A percentile compares a stretch with the other conserved stretches of the same genome.
Conservation (phyloP, 2,329 filamentous ascomycete species). For the Aspergillus candidus region DNA sequence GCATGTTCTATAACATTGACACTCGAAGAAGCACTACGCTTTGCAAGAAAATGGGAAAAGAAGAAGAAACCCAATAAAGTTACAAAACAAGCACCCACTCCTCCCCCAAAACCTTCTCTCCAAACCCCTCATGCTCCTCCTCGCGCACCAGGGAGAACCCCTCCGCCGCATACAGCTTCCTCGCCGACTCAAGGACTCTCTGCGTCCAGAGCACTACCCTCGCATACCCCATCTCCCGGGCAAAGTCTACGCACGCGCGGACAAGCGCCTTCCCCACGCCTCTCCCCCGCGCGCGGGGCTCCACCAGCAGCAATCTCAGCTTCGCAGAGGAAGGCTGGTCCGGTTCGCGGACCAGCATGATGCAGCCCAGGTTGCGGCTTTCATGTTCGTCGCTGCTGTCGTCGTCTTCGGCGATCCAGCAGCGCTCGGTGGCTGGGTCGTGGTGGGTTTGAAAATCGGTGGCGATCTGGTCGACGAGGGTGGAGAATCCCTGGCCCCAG, state of each 20-base stretch:
- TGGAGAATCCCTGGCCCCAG: slow-evolving; percentile 17
- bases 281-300: slow-evolving; percentile 18
- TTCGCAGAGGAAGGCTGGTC: slow-evolving; percentile 13
- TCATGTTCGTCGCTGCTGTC: not conserved
- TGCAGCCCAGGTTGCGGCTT: slow-evolving; percentile 14
- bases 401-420: slow-evolving; percentile 22
- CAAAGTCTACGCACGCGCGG: slow-evolving; percentile 17
- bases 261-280: slow-evolving; percentile 18
- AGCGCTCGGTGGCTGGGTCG: slow-evolving; percentile 17
- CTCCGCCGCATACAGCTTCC: slow-evolving; percentile 18
- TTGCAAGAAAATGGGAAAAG: no score
- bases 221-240: slow-evolving; percentile 16
- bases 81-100: slow-evolving; percentile 18
- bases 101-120: slow-evolving; percentile 16
- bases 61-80: no score
- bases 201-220: slow-evolving; percentile 22
- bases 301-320: slow-evolving; percentile 21
- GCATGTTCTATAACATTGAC: no score
- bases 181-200: slow-evolving; percentile 14
- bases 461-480: slow-evolving; percentile 13
- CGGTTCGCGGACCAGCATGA: slow-evolving; percentile 21
- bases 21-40: no score
- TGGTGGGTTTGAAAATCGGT: slow-evolving; percentile 18
- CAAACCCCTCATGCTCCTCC: slow-evolving; percentile 18
- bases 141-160: slow-evolving; percentile 15